Evolutionary conservation across 768 basidiomycete species (phyloP), one percentile per base, ranked within the genome.

Genomic region (Rhodotorula diobovata): DNA sequence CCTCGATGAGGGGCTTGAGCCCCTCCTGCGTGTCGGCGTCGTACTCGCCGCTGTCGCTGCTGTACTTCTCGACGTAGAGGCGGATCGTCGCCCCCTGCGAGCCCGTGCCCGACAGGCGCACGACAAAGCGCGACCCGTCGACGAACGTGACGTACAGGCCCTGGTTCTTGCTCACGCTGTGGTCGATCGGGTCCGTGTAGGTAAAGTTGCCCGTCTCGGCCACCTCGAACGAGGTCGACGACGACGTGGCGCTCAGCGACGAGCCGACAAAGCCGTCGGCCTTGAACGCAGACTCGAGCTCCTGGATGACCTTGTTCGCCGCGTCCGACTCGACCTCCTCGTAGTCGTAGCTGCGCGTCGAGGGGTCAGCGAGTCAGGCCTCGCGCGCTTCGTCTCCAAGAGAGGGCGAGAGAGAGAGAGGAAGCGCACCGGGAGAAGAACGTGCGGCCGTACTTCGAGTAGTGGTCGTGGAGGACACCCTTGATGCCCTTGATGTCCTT

Each of bases 141-240:
- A 83, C 82, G 82, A 99, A 99, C 62, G 86, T 85, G 79, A 98
- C 88, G 79, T 94, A 89, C 76, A 97, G 90, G 2, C 96, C 96
- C 80, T 99, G 96, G 81, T 98, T 97, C 82, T 88, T 88, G 75
- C 90, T 92, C 72, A 97, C 86, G 56, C 90, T 91, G 64, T 88
- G 83, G 80, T 99, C 96, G 81, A 98, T 97, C n/a, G 96, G 96
- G 81, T 99, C 96, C 60, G 88, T 96, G 85, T 99, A 99, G 79
- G 89, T 87, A 80, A 99, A 99, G 84, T 92, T 87, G 83, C 88
- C 88, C 54, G 90, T 82, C 35, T 86, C 85, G 28, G 86, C 85
- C 67, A 99, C 87, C 70, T 85, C 88, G 84, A 94, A 98, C 60
- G 85, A 84, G 6, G 88, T 87, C 61, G 88, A 86, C 28, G 58